Evolutionary conservation across 1,139 yeast genomes (phyloP).

Genomic region (Ogataea hybrid): DNA sequence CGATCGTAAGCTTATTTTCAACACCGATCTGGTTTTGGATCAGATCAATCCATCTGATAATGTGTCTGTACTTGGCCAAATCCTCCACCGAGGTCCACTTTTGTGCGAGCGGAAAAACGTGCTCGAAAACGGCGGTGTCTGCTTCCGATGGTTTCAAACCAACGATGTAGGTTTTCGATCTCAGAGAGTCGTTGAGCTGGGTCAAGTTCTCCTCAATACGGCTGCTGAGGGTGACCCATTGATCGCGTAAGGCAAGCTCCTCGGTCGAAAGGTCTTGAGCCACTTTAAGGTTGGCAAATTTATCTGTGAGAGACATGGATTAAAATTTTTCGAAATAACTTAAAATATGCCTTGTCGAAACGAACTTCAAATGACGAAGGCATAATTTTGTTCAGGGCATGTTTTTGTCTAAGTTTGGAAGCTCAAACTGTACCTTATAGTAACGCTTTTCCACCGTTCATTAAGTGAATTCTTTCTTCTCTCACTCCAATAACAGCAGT

Average conservation of each 20-base stretch:
- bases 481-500: too few relatives aligned
- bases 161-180: conserved; percentile 64
- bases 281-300: conserved; percentile 43
- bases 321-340: conserved; percentile 1
- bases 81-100: conserved; percentile 56
- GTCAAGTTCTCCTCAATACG: conserved; percentile 50
- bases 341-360: too few relatives aligned
- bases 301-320: conserved; percentile 31
- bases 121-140: conserved; percentile 68
- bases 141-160: conserved; percentile 63
- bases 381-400: too few relatives aligned
- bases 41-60: conserved; percentile 88
- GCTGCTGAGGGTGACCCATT: conserved; percentile 71
- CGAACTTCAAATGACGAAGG: neutral
- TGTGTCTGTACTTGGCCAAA: conserved; percentile 64
- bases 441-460: too few relatives aligned
- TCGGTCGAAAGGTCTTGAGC: conserved; percentile 40
- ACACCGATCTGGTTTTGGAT: conserved; percentile 58
- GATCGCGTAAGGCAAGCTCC: conserved; percentile 68
- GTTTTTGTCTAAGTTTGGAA: too few relatives aligned
- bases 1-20: conserved; percentile 7
- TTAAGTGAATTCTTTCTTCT: too few relatives aligned
- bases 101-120: conserved; percentile 58
- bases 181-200: conserved; percentile 67
- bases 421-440: too few relatives aligned